Conservation (phyloP, 2,329 filamentous ascomycete genomes). For the Botrytis cinerea region DNA sequence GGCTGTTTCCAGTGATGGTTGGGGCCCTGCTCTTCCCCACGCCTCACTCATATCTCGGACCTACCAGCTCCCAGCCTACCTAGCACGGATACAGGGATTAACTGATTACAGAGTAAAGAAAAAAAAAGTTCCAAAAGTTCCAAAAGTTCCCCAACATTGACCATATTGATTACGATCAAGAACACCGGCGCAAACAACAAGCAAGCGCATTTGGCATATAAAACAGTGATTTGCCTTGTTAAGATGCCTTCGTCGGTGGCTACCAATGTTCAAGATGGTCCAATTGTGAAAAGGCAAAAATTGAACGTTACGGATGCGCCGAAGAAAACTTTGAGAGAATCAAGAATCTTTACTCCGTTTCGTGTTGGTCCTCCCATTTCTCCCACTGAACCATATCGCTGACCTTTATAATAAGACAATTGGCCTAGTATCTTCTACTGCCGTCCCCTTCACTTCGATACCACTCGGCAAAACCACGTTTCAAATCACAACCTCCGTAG, state of each 20-base stretch:
- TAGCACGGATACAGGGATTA: conserved; percentile 3
- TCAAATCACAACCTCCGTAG: conserved; percentile 94
- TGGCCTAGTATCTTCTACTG: conserved; percentile 87
- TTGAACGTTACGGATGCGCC: conserved; percentile 48
- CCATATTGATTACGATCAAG: background rate
- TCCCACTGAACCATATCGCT: conserved; percentile 23
- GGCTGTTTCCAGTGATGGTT: background rate
- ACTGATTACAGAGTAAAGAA: background rate
- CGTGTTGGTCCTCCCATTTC: conserved; percentile 60
- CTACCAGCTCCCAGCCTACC: no score
- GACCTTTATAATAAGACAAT: conserved; percentile 64
- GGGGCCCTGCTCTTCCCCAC: background rate
- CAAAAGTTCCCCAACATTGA: background rate
- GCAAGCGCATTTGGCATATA: background rate
- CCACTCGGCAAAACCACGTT: conserved; percentile 93
- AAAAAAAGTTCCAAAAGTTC: conserved; percentile 9
- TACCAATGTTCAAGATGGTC: conserved; percentile 54
- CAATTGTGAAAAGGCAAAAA: conserved; percentile 77
- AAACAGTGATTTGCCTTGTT: background rate
- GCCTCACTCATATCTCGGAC: background rate
- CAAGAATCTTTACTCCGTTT: conserved; percentile 90
- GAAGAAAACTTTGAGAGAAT: conserved; percentile 53
- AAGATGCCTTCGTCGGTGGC: conserved; percentile 49
- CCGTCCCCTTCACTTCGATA: conserved; percentile 85
- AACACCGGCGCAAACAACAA: conserved; percentile 9